phyloP scores from a whole-genome alignment of 2,329 filamentous ascomycete species.

The Beauveria sp. region DNA sequence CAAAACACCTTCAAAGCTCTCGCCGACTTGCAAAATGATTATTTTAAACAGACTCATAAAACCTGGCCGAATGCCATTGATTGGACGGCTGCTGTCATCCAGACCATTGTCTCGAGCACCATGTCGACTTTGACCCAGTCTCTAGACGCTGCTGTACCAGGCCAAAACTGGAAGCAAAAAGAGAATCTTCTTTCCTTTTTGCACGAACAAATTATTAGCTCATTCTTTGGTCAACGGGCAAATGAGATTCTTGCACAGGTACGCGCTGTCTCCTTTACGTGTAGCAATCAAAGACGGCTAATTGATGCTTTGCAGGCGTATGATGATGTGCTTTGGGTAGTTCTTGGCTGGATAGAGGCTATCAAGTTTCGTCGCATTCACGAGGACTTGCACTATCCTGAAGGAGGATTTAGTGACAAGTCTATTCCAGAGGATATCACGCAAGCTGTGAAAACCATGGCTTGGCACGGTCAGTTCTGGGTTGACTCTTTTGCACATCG shows the following conservation, averaged over 20 bases:
- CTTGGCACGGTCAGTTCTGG: conserved; percentile 75
- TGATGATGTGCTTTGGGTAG: conserved; percentile 94
- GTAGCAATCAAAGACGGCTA: not conserved
- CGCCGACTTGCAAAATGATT: conserved; percentile 66
- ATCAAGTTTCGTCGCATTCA: conserved; percentile 71
- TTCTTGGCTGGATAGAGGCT: conserved; percentile 81
- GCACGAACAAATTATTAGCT: conserved; percentile 68
- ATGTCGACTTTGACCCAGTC: conserved; percentile 63
- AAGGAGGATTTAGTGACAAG: conserved; percentile 16
- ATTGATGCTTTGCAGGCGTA: conserved; percentile 52
- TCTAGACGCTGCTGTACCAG: conserved; percentile 31
- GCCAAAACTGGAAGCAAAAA: conserved; percentile 41
- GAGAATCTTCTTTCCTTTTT: conserved; percentile 79
- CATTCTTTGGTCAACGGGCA: conserved; percentile 81
- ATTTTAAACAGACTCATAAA: conserved; percentile 69
- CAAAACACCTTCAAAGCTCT: conserved; percentile 56
- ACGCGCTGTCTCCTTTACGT: not conserved
- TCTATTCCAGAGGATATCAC: conserved; percentile 17
- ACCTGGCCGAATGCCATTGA: conserved; percentile 84
- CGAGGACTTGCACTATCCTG: conserved; percentile 51
- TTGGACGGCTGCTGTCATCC: conserved; percentile 84
- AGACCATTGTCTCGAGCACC: conserved; percentile 69
- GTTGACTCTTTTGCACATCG: conserved; percentile 72
- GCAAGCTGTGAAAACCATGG: conserved; percentile 31
- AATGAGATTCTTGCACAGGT: conserved; percentile 60